A percentile compares a stretch with the other conserved stretches of the same genome.
These are phyloP conservation scores for Phytophthora vignae DNA, from an alignment of 352 stramenopile genomes.

Conservation along the genomic window DNA sequence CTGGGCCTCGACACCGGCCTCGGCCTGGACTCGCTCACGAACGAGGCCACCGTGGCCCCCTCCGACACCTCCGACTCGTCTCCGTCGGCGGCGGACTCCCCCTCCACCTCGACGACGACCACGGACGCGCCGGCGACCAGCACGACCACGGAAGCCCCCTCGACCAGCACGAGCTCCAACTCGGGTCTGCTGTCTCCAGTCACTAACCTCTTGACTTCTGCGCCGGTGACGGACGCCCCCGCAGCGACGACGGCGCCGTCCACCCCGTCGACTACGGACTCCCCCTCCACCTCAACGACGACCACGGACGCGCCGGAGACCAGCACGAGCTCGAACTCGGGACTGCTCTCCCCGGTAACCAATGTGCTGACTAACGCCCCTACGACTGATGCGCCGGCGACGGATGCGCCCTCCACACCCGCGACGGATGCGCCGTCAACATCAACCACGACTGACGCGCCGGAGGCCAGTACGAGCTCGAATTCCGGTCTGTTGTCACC, in stretches of 20 bases:
- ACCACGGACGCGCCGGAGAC: slow-evolving; percentile 2
- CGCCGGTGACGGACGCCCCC: slow-evolving; percentile 12
- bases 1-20: slow-evolving; percentile 8
- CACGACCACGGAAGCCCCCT: not conserved
- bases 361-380: too few relatives aligned
- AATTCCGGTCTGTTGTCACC: slow-evolving; percentile 17
- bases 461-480: slow-evolving; percentile 1
- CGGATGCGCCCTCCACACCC: too few relatives aligned
- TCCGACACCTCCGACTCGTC: slow-evolving; percentile 13
- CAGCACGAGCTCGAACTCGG: too few relatives aligned
- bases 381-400: not conserved
- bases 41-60: slow-evolving; percentile 10
- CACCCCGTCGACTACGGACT: too few relatives aligned
- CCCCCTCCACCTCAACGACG: too few relatives aligned
- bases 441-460: not conserved
- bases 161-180: not conserved
- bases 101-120: slow-evolving; percentile 1
- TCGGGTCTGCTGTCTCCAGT: not conserved
- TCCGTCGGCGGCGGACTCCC: not conserved
- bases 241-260: not conserved
- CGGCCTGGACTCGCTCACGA: slow-evolving; percentile 1
- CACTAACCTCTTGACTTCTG: slow-evolving; percentile 11
- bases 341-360: too few relatives aligned
- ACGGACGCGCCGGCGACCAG: not conserved
- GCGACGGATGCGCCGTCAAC: too few relatives aligned